Base-by-base conservation (phyloP, 148 eudicot species). In the Pouteria glomerata region DNA sequence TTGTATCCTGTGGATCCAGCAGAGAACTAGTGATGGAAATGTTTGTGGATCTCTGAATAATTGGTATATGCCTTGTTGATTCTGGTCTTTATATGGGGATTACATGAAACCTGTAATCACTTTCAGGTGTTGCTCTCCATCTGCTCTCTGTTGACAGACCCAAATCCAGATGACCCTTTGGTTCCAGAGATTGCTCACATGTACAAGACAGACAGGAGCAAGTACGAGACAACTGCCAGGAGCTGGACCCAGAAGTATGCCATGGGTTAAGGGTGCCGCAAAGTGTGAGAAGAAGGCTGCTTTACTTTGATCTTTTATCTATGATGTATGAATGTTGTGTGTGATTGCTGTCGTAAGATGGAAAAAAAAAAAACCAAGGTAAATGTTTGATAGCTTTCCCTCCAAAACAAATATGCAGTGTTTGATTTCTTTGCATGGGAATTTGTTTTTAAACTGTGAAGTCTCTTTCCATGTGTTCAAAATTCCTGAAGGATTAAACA, bases 141-240 rank as follows among this genome's bases (percentile, higher is more conserved):
- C 56, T 84, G 87, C 60, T 80, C 86, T 8, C 60, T 87, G 53
- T 66, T 80, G 70, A 82, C 83, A 6, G 86, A 87, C 61, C 88
- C 86, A 6, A 82, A 87, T 48, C 86, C 86, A 0, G 88, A 82
- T 51, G 84, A 82, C 68, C 86, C 88, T 18, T 76, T 84, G 56
- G 83, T 82, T 42, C 88, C 88, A 0, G 83, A 87, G 80, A 82
- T 84, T 63, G 88, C 86, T 55, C 88, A 87, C 79, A 80, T 87
- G 83, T 87, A 84, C 84, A 87, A 84, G 84, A 71, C 82, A 4
- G 88, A 84, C 78, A 70, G 78, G 70, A 81, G 72, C 77, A 87
- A 84, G 67, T 87, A 82, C 23, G 88, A 82, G 71, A 68, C 80
- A 21, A 82, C 85, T 60, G 88, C 85, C 57, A 71, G 80, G 76